Conservation (phyloP, 2,329 filamentous ascomycete species). For the Pseudogymnoascus pannorum region DNA sequence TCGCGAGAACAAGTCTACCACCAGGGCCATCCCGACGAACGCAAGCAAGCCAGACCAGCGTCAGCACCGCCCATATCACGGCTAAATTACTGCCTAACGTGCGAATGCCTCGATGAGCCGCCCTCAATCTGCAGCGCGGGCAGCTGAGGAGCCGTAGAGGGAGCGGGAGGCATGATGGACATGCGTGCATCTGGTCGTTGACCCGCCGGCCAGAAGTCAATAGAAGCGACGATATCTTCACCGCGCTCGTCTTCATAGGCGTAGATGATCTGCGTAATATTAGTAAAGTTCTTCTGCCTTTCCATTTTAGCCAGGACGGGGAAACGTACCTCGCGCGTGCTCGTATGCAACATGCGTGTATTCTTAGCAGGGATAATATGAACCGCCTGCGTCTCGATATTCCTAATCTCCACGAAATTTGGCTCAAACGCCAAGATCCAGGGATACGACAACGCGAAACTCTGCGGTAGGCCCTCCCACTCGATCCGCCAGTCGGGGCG, state of each 20-base stretch:
- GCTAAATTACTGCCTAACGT: background rate
- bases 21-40: too few species aligned
- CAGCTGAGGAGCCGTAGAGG: background rate
- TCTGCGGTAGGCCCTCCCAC: constrained; percentile 90
- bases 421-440: constrained; percentile 97
- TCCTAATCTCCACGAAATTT: constrained; percentile 93
- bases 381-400: constrained; percentile 89
- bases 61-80: background rate
- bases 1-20: background rate
- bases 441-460: constrained; percentile 90
- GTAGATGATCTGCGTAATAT: constrained; percentile 71
- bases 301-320: too few species aligned
- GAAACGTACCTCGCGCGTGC: constrained; percentile 80
- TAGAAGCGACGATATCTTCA: constrained; percentile 85
- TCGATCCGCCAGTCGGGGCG: constrained; percentile 94
- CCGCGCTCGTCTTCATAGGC: constrained; percentile 94
- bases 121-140: background rate
- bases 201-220: constrained; percentile 75
- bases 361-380: constrained; percentile 96
- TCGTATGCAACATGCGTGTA: constrained; percentile 94
- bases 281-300: too few species aligned
- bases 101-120: background rate
- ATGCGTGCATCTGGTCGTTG: constrained; percentile 23
- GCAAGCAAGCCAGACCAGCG: background rate
- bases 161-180: constrained; percentile 8